These are phyloP conservation scores for Eimeria mitis DNA, from an alignment of 169 alveolate genomes.

Conservation along the genomic window DNA sequence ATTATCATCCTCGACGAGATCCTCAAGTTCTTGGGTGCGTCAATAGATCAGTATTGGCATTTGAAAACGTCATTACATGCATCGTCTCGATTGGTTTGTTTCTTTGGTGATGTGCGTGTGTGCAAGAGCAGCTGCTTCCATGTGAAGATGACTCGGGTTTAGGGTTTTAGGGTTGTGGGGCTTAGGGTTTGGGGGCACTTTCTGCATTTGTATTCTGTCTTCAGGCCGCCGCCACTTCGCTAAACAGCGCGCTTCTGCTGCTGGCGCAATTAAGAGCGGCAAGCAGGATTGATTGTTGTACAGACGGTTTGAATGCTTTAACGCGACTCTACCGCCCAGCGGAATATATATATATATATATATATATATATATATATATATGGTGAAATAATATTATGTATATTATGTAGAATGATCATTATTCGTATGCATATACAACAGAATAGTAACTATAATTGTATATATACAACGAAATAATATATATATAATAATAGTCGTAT, in stretches of 20 bases:
- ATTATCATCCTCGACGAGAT: constrained; percentile 98
- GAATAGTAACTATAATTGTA: too few species aligned
- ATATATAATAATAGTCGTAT: too few species aligned
- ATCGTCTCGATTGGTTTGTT: neutral
- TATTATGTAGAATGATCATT: too few species aligned
- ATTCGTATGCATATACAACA: too few species aligned
- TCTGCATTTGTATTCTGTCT: neutral
- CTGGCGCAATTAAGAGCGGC: neutral
- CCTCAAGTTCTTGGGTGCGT: constrained; percentile 94
- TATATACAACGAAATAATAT: too few species aligned
- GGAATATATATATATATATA: too few species aligned
- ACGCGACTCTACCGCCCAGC: neutral
- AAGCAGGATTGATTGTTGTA: neutral
- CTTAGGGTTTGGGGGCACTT: neutral
- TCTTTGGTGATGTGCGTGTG: neutral
- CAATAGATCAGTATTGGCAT: too few species aligned
- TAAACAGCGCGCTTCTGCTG: constrained; percentile 54
- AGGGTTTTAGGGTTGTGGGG: too few species aligned
- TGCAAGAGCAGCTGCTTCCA: neutral
- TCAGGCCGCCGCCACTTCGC: constrained; percentile 68
- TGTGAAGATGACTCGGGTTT: neutral
- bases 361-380: too few species aligned
- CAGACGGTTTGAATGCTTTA: neutral
- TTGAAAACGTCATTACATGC: too few species aligned
- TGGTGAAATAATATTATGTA: too few species aligned